Base-by-base conservation (phyloP, 1,284 basidiomycete genomes). In the Apiotrichum montevideense region DNA sequence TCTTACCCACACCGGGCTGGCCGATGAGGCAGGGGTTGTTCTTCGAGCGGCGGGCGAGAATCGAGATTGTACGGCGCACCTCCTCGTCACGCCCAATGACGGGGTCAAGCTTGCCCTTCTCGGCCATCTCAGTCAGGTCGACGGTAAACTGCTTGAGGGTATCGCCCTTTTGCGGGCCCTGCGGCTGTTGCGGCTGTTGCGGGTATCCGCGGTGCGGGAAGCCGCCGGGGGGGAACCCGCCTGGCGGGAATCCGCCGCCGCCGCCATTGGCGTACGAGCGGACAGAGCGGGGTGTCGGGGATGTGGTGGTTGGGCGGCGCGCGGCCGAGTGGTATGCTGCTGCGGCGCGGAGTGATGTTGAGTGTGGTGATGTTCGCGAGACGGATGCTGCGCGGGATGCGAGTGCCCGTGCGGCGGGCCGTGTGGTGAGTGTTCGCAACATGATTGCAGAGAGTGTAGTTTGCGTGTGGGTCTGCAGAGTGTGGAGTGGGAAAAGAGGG, bases 1-100 rank as follows among this genome's bases (percentile, higher is more conserved):
- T 95, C 77, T 95, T 95, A 0, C 91, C 90, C 6, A 91, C 88
- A 63, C 88, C 88, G 7, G 89, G 88, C 21, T 72, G 67, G 32
- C 80, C 80, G 8, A 80, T 71, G 14, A 81, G 66, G 3, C 94
- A 89, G 3, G 91, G 92, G 69, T 94, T 94, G 11, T 85, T 88
- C 74, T 93, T 92, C 1, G 89, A 91, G 66, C 90, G 76, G 45
- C 88, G 79, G 15, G 87, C 88, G 3, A 72, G 65, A 11, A 75
- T 94, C 75, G 21, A 29, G 57, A 95, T 88, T 0, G 90, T 90
- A 46, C 93, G 79, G 29, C 87, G 83, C 61, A 96, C 95, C 77
- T 96, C 94, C 77, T 91, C 88, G 65, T 92, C 90, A 65, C 90
- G 79, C 2, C 91, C 91, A 71, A 95, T 94, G 7, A 86, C 86